A percentile compares a stretch with the other conserved stretches of the same genome.
phyloP scores from a whole-genome alignment of 2,329 filamentous ascomycete species.

The Trichoderma harzianum region DNA sequence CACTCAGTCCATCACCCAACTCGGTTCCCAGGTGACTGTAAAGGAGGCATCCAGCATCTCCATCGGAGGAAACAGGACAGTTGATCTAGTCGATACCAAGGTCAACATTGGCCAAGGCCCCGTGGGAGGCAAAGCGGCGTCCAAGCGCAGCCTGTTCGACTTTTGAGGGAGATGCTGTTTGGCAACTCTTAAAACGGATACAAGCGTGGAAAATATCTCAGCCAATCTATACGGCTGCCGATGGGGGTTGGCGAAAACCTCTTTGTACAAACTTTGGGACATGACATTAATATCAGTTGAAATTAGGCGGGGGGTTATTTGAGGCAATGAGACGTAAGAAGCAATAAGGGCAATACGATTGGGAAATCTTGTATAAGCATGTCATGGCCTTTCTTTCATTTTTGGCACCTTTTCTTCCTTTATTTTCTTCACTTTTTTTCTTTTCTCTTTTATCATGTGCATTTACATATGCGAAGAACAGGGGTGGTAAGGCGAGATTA shows the following conservation, averaged over 20 bases:
- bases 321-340: conserved; percentile 15
- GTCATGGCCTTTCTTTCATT: conserved; percentile 22
- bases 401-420: conserved; percentile 6
- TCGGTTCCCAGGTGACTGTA: conserved; percentile 34
- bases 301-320: not conserved
- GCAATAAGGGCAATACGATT: conserved; percentile 19
- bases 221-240: not conserved
- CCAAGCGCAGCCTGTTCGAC: conserved; percentile 21
- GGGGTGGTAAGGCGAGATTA: conserved; percentile 26
- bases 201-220: not conserved
- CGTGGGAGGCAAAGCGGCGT: conserved; percentile 26
- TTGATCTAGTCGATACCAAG: conserved; percentile 49
- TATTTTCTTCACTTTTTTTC: conserved; percentile 6
- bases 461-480: conserved; percentile 27
- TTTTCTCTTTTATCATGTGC: conserved; percentile 22
- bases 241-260: not conserved
- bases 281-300: conserved; percentile 3
- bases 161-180: not conserved
- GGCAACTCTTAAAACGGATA: not conserved
- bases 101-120: conserved; percentile 37
- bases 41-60: conserved; percentile 41
- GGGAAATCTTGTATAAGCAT: conserved; percentile 29
- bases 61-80: conserved; percentile 43
- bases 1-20: conserved; percentile 28
- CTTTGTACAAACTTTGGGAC: conserved; percentile 3